phyloP scores from a whole-genome alignment of 163 green algal species.

The Scenedesmus sp. region DNA sequence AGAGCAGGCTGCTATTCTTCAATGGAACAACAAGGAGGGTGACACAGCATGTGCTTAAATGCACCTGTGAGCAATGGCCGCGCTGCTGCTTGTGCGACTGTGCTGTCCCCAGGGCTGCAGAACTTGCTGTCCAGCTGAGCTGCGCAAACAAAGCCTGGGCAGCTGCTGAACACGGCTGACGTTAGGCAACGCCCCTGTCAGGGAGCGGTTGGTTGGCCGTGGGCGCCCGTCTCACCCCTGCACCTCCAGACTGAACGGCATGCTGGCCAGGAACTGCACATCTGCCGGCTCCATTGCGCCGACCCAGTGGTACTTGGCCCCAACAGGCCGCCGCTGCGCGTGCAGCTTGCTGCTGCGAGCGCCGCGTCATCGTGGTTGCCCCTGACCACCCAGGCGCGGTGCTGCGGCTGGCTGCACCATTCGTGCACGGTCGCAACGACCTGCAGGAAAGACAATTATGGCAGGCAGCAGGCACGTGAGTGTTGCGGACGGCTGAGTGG shows the following conservation, averaged over 20 bases:
- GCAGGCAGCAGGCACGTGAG: too few relatives aligned
- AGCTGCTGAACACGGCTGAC: too few relatives aligned
- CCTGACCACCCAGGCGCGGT: constrained; percentile 65
- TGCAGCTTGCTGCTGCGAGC: constrained; percentile 51
- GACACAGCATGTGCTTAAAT: too few relatives aligned
- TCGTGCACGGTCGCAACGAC: constrained; percentile 27
- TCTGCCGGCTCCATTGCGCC: constrained; percentile 24
- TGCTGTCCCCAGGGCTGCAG: too few relatives aligned
- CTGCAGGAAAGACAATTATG: neutral
- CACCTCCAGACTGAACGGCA: constrained; percentile 70
- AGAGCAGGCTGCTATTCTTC: too few relatives aligned
- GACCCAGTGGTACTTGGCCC: constrained; percentile 56
- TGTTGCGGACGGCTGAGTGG: too few relatives aligned
- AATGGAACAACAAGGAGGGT: too few relatives aligned
- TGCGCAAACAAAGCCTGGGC: too few relatives aligned
- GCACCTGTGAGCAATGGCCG: too few relatives aligned
- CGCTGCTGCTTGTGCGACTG: too few relatives aligned
- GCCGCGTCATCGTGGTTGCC: constrained; percentile 85
- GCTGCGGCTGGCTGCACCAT: neutral
- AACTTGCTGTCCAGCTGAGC: too few relatives aligned
- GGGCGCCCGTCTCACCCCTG: neutral
- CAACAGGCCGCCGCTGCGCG: neutral
- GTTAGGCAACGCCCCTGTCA: too few relatives aligned
- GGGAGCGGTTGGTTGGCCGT: neutral
- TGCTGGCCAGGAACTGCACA: constrained; percentile 47